These are phyloP conservation scores for Metschnikowia anglica DNA, from an alignment of 805 yeast species.

Conservation along the genomic window DNA sequence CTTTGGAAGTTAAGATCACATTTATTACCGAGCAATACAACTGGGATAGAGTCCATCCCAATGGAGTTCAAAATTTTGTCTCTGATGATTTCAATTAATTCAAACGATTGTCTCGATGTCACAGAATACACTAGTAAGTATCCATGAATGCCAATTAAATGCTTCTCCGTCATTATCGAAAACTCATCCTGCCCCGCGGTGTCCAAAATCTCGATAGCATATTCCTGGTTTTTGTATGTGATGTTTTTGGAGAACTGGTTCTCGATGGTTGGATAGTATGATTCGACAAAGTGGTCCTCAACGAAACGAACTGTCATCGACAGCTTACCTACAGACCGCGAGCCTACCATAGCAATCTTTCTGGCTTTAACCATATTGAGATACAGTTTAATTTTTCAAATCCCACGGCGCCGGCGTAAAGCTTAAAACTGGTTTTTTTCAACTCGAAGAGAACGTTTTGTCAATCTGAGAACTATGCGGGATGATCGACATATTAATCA, in stretches of 20 bases:
- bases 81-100: constrained; percentile 69
- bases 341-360: constrained; percentile 83
- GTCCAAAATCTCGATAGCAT: constrained; percentile 80
- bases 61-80: constrained; percentile 77
- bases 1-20: constrained; percentile 22
- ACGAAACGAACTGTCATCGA: constrained; percentile 82
- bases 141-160: constrained; percentile 80
- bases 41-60: constrained; percentile 48
- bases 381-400: too few relatives aligned
- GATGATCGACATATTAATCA: background rate
- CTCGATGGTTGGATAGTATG: constrained; percentile 88
- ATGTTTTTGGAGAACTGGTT: constrained; percentile 75
- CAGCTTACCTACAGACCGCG: constrained; percentile 86
- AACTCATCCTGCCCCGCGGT: constrained; percentile 95
- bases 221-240: constrained; percentile 68
- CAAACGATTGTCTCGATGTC: constrained; percentile 74
- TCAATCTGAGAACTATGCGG: background rate
- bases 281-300: constrained; percentile 84
- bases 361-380: constrained; percentile 51
- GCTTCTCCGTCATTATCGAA: constrained; percentile 74
- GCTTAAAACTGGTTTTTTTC: too few relatives aligned
- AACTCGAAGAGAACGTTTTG: background rate
- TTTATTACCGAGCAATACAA: constrained; percentile 37
- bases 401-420: too few relatives aligned
- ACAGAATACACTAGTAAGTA: constrained; percentile 80